These are phyloP conservation scores for Lentinula novae-zelandiae DNA, from an alignment of 1,284 basidiomycete genomes.

Conservation along the genomic window DNA sequence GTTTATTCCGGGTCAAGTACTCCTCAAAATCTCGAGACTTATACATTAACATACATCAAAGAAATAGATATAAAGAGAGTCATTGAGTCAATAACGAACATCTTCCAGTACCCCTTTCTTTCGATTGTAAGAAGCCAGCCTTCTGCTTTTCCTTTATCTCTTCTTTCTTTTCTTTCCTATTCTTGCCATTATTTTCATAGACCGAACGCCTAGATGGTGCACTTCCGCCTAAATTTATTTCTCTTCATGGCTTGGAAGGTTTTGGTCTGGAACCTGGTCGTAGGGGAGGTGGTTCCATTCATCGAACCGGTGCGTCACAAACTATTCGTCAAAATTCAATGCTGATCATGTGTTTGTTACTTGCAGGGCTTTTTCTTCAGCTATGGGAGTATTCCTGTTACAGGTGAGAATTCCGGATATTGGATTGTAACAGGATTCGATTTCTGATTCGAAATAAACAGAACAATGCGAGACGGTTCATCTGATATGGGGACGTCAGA, in stretches of 20 bases:
- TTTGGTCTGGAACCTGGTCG: not conserved
- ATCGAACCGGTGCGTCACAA: conserved; percentile 3
- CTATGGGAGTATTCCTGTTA: conserved; percentile 29
- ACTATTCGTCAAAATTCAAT: not conserved
- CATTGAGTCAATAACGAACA: not conserved
- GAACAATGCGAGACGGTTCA: conserved; percentile 49
- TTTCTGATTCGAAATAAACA: conserved; percentile 12
- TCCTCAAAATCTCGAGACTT: too few species aligned
- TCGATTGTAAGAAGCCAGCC: not conserved
- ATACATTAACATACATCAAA: too few species aligned
- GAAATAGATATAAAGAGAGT: not conserved
- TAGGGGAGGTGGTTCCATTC: conserved; percentile 8
- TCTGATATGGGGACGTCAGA: conserved; percentile 38
- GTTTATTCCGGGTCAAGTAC: too few species aligned
- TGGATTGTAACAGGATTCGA: too few species aligned
- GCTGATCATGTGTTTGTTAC: not conserved
- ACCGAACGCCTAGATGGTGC: not conserved
- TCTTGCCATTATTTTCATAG: not conserved
- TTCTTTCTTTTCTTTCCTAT: not conserved
- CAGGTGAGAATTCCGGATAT: conserved; percentile 23
- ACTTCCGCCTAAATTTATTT: not conserved
- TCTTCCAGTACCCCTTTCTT: not conserved
- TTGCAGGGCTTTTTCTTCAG: conserved; percentile 43
- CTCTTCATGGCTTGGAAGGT: not conserved
- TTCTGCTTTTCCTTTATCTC: not conserved